Percentiles rank a stretch among this genome's conserved stretches.
Conservation (phyloP, 1,284 basidiomycete genomes). For the Ganoderma leucocontextum region DNA sequence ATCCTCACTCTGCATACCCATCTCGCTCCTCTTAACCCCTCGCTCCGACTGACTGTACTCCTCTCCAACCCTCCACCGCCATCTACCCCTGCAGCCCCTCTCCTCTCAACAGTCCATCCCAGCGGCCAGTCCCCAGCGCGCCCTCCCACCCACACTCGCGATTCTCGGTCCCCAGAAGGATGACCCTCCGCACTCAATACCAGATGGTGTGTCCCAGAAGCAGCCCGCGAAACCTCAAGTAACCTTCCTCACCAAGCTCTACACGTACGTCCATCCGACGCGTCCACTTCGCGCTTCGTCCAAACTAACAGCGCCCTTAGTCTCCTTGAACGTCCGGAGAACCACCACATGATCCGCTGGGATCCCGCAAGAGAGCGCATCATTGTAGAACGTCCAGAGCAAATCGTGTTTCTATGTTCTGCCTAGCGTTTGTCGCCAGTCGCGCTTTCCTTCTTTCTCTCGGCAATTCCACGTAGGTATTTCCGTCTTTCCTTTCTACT, state of each 20-base stretch:
- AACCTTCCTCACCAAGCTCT: conserved; percentile 92
- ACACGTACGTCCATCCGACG: conserved; percentile 64
- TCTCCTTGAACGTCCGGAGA: conserved; percentile 84
- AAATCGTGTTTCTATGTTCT: too few relatives aligned
- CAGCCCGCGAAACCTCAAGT: conserved; percentile 81
- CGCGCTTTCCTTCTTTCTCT: too few relatives aligned
- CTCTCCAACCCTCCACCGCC: conserved; percentile 44
- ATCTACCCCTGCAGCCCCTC: conserved; percentile 58
- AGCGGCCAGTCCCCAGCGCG: conserved; percentile 50
- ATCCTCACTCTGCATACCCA: too few relatives aligned
- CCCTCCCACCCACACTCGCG: conserved; percentile 41
- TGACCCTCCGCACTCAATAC: conserved; percentile 54
- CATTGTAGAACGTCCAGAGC: conserved; percentile 90
- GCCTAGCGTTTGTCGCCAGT: too few relatives aligned
- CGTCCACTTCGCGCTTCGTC: conserved; percentile 26
- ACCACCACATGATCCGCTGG: conserved; percentile 94
- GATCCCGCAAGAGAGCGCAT: conserved; percentile 89
- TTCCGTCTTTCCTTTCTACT: too few relatives aligned
- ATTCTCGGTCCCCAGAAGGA: conserved; percentile 45
- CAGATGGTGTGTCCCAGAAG: conserved; percentile 52
- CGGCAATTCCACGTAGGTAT: too few relatives aligned
- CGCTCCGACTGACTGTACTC: conserved; percentile 36
- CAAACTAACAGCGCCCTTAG: conserved; percentile 46
- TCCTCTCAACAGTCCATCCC: conserved; percentile 52
- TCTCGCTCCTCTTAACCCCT: conserved; percentile 46